Conservation (phyloP, 805 yeast genomes). For the Starmerella apis region DNA sequence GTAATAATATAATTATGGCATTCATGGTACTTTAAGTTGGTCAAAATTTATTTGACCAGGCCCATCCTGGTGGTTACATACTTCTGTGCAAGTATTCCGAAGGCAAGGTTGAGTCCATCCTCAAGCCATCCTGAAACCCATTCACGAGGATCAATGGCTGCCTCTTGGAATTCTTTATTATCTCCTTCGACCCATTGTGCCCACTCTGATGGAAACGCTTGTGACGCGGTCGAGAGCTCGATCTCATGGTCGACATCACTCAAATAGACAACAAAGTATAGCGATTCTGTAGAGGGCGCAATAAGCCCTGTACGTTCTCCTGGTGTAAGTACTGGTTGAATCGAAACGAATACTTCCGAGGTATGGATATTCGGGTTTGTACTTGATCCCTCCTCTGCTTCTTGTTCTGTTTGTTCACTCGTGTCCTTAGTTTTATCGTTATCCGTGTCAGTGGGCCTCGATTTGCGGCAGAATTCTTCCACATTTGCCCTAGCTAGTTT, state of each 20-base stretch:
- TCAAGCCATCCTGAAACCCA: slow-evolving; percentile 76
- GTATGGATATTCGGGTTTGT: slow-evolving; percentile 24
- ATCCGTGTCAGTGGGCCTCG: slow-evolving; percentile 16
- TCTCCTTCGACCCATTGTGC: slow-evolving; percentile 70
- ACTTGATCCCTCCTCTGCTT: background rate
- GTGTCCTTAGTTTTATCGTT: slow-evolving; percentile 11
- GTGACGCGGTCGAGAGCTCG: slow-evolving; percentile 65
- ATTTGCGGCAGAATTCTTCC: slow-evolving; percentile 47
- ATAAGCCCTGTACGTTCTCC: slow-evolving; percentile 3
- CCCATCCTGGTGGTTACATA: slow-evolving; percentile 91
- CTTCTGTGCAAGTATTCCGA: slow-evolving; percentile 82
- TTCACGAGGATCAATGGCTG: slow-evolving; percentile 62
- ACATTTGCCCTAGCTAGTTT: slow-evolving; percentile 81
- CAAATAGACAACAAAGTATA: slow-evolving; percentile 64
- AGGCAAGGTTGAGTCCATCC: slow-evolving; percentile 63
- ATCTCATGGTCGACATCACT: slow-evolving; percentile 72
- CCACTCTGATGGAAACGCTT: slow-evolving; percentile 86
- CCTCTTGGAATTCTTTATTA: slow-evolving; percentile 31
- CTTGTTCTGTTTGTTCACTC: slow-evolving; percentile 15
- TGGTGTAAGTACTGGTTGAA: slow-evolving; percentile 43
- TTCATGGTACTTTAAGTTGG: background rate
- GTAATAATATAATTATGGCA: background rate
- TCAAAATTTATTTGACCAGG: slow-evolving; percentile 17
- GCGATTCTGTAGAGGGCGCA: slow-evolving; percentile 32
- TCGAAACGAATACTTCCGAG: slow-evolving; percentile 60